Evolutionary conservation across 768 basidiomycete genomes (phyloP), one percentile per base, ranked within the genome.

Genomic region (Galerina marginata): DNA sequence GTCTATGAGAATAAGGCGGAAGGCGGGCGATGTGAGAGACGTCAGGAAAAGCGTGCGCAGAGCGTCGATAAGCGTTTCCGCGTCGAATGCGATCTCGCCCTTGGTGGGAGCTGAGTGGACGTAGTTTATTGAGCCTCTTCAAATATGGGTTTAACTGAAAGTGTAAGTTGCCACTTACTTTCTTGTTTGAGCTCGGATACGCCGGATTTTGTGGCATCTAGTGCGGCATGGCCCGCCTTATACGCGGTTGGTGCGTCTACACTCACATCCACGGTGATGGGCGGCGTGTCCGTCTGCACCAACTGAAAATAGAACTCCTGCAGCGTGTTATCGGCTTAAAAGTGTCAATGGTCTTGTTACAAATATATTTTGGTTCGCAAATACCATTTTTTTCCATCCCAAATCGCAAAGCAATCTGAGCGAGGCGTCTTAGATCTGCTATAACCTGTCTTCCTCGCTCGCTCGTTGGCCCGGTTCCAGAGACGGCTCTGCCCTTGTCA

Each of bases 301-400:
- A 71, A 60, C 51, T 73, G 67, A 54, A 70, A 77, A 23, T 76
- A 61, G 9, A 79, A 33, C n/a, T 77, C 75, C 63, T 81, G 79
- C 2, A 81, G 37, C 60, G 66, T 72, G 61, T 79, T 68, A 56
- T 79, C 77, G 51, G 71, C 77, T 79, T 38, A 11, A 14, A 57
- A 15, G 11, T 49, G 29, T 56, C 45, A 57, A 25, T 26, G 25
- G 38, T 14, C 44, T 37, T 12, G 16, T 25, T 11, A 33, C 7
- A 49, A 29, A 33, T 36, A 6, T 48, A 14, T 16, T 33, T 40
- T 6, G 12, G 6, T 44, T 49, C 39, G 20, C 12, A 59, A 72
- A 26, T 54, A 77, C 79, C 71, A 54, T 79, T 80, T 60, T 79
- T 78, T 58, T 79, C 77, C 59, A 74, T 60, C 0, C 74, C 73